These are phyloP conservation scores for Saturnispora sanitii DNA, from an alignment of 805 yeast genomes.

Conservation along the genomic window DNA sequence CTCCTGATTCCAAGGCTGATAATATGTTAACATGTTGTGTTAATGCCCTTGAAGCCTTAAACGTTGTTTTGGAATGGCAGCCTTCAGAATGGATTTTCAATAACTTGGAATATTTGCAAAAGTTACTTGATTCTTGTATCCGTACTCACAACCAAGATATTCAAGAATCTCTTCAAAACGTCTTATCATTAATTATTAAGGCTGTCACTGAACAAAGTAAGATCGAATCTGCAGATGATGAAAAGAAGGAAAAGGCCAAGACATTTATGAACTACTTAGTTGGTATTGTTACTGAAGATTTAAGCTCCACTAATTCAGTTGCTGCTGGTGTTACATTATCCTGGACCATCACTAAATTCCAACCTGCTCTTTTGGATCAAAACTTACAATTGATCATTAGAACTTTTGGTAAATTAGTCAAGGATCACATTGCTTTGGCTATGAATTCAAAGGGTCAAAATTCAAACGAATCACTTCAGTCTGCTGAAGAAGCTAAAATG, in stretches of 20 bases:
- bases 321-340: constrained; percentile 80
- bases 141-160: constrained; percentile 77
- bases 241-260: constrained; percentile 31
- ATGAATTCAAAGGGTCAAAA: constrained; percentile 32
- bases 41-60: constrained; percentile 84
- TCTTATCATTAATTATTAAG: constrained; percentile 54
- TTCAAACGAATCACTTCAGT: constrained; percentile 15
- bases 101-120: constrained; percentile 59
- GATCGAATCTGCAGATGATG: constrained; percentile 47
- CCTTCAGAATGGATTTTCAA: constrained; percentile 67
- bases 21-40: constrained; percentile 69
- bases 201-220: constrained; percentile 48
- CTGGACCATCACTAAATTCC: constrained; percentile 70
- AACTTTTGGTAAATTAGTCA: constrained; percentile 80
- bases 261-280: constrained; percentile 52
- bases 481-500: constrained; percentile 65
- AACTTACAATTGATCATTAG: constrained; percentile 71
- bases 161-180: constrained; percentile 74
- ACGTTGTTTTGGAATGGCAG: constrained; percentile 74
- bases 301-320: constrained; percentile 57
- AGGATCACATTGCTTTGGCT: constrained; percentile 68
- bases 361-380: constrained; percentile 66
- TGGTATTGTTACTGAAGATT: constrained; percentile 68
- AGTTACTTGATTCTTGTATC: constrained; percentile 69
- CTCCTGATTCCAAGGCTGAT: constrained; percentile 62